Evolutionary conservation across 2,329 filamentous ascomycete species (phyloP).

Genomic region (Aureobasidium sp.): DNA sequence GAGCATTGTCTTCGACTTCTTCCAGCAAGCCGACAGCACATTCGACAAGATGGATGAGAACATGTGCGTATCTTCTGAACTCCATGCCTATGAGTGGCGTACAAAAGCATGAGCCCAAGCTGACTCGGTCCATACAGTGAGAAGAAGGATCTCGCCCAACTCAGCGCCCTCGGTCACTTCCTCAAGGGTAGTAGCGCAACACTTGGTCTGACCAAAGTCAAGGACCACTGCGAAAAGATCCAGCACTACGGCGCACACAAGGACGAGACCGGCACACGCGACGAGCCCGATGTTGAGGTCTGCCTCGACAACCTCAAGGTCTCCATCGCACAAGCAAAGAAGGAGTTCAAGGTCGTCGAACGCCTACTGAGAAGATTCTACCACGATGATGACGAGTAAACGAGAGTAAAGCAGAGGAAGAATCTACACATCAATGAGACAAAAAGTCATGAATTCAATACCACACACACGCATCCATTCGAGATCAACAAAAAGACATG

Average conservation of each 20-base stretch:
- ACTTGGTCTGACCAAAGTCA: constrained; percentile 80
- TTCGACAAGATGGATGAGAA: constrained; percentile 75
- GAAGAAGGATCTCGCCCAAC: constrained; percentile 57
- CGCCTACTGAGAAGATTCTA: constrained; percentile 64
- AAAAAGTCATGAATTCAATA: constrained; percentile 2
- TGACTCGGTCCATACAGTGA: constrained; percentile 40
- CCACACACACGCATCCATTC: background rate
- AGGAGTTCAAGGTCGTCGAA: constrained; percentile 68
- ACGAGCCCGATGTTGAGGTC: constrained; percentile 57
- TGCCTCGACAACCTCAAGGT: constrained; percentile 63
- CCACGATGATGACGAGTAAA: constrained; percentile 37
- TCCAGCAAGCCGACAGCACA: constrained; percentile 80
- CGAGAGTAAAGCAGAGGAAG: background rate
- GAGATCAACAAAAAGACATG: background rate
- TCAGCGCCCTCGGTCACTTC: constrained; percentile 86
- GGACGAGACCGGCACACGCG: constrained; percentile 62
- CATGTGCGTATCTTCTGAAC: constrained; percentile 53
- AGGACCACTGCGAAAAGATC: constrained; percentile 92
- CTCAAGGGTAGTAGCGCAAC: constrained; percentile 96
- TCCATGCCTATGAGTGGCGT: background rate
- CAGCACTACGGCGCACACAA: constrained; percentile 82
- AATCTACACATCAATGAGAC: background rate
- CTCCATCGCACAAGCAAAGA: constrained; percentile 63
- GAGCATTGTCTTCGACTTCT: constrained; percentile 85
- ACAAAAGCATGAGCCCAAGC: background rate